A percentile compares a stretch with the other conserved stretches of the same genome.
phyloP scores from a whole-genome alignment of 2,329 filamentous ascomycete genomes.

The Xylaria digitata region DNA sequence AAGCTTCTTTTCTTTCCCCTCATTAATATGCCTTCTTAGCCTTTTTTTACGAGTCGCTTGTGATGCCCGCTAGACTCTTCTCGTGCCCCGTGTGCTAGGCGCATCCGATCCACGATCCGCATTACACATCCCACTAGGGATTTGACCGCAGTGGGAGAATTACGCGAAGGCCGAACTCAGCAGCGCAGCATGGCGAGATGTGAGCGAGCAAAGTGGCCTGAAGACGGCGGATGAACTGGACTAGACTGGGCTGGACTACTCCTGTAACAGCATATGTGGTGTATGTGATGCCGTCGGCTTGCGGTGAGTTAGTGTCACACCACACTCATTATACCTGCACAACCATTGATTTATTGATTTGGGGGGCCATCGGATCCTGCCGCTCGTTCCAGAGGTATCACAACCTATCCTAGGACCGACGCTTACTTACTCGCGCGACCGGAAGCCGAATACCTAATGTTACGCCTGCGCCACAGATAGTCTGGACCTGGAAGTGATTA shows the following conservation, averaged over 20 bases:
- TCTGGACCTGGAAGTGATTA: neutral
- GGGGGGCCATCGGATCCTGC: conserved; percentile 8
- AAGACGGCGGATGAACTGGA: neutral
- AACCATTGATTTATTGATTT: conserved; percentile 1
- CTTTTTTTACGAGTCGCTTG: neutral
- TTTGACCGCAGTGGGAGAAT: neutral
- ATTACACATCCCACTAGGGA: neutral
- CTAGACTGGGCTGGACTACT: neutral
- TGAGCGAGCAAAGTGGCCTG: neutral
- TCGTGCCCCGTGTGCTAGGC: neutral
- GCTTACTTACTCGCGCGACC: neutral
- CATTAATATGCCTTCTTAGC: neutral
- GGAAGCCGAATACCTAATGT: neutral
- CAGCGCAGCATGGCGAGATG: neutral
- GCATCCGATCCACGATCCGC: conserved; percentile 1
- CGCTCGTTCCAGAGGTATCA: neutral
- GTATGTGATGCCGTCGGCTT: conserved; percentile 8
- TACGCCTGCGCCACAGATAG: conserved; percentile 11
- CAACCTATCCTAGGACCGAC: neutral
- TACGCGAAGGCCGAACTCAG: neutral
- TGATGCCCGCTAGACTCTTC: conserved; percentile 4
- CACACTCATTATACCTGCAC: neutral
- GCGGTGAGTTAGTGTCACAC: conserved; percentile 14
- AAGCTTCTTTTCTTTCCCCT: neutral
- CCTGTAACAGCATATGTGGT: conserved; percentile 15